Base-by-base conservation (phyloP, 176 grass and related monocot species). In the Alloteropsis semialata region DNA sequence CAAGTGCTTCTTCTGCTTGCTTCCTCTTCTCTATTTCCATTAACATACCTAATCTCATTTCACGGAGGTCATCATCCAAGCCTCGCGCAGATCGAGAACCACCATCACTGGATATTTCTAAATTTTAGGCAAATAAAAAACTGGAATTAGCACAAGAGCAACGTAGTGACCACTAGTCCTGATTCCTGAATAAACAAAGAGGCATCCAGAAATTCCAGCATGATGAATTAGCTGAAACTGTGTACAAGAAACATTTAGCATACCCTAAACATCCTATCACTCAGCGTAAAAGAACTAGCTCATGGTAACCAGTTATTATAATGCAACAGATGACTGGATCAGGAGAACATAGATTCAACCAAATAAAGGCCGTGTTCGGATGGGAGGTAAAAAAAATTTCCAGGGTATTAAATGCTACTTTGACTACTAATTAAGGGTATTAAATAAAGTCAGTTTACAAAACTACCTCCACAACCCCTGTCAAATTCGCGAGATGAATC, bases 81-180 rank as follows among this genome's bases (percentile, higher is more conserved):
- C 58, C 49, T 37, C 75, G 67, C 2, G 80, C 78, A 62, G 88
- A 90, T 75, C 88, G 48, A 75, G 88, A 53, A 75, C 87, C 77
- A 88, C 93, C 87, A 84, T 94, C 91, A 72, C 89, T 94, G 36
- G 93, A 92, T 87, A 93, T 96, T 88, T 99, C 97, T 99, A 50
- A 56, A 85, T 82, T 71, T 50, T n/a, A 49, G 59, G 34, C 72
- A 78, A 30, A 49, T 24, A 79, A 49, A 65, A 49, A 49, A 78
- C 8, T 37, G 17, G 38, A 78, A 9, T 69, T 65, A 43, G 79
- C 65, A 51, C 30, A 38, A 76, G 69, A 85, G 11, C 3, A 86
- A 25, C 60, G 71, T 12, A 38, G 18, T 18, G 39, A 9, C 13
- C 24, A n/a, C n/a, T 17, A 38, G 43, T 24, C 27, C n/a, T 39